Conservation (phyloP, 441 rosid species). For the Theobroma grandiflorum region DNA sequence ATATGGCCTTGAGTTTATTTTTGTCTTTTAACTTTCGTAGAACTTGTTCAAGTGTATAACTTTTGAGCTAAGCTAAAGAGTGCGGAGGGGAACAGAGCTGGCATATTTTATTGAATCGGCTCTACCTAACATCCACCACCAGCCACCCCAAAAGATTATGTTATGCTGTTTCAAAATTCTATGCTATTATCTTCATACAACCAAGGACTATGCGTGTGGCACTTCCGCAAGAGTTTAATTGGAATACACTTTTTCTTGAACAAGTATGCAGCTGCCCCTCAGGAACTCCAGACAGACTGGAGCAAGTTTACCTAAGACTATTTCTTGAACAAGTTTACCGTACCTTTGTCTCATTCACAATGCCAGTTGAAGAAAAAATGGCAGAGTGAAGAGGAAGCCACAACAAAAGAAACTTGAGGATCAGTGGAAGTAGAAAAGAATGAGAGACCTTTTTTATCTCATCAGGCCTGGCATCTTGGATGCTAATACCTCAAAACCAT, state of each 20-base stretch:
- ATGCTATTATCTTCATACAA: not conserved
- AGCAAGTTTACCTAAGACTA: conserved; percentile 81
- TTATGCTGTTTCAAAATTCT: not conserved
- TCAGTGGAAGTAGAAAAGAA: not conserved
- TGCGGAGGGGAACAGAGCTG: not conserved
- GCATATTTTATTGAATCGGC: conserved; percentile 3
- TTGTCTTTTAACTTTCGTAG: not conserved
- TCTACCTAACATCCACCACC: not conserved
- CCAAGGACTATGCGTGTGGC: not conserved
- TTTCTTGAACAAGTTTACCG: too few relatives aligned
- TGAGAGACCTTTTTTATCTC: not conserved
- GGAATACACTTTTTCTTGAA: not conserved
- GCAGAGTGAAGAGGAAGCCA: too few relatives aligned
- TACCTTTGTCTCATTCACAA: too few relatives aligned
- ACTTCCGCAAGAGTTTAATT: not conserved
- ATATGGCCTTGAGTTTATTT: not conserved
- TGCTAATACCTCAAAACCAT: conserved; percentile 13
- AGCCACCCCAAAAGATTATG: not conserved
- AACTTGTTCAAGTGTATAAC: not conserved
- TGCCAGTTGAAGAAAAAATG: too few relatives aligned
- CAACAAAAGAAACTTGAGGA: not conserved
- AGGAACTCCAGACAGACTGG: conserved; percentile 81
- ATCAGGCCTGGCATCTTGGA: not conserved
- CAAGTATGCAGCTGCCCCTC: conserved; percentile 94
- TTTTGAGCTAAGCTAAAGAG: not conserved